These are phyloP conservation scores for Lactarius pseudohatsudake DNA, from an alignment of 768 basidiomycete genomes.

Conservation along the genomic window DNA sequence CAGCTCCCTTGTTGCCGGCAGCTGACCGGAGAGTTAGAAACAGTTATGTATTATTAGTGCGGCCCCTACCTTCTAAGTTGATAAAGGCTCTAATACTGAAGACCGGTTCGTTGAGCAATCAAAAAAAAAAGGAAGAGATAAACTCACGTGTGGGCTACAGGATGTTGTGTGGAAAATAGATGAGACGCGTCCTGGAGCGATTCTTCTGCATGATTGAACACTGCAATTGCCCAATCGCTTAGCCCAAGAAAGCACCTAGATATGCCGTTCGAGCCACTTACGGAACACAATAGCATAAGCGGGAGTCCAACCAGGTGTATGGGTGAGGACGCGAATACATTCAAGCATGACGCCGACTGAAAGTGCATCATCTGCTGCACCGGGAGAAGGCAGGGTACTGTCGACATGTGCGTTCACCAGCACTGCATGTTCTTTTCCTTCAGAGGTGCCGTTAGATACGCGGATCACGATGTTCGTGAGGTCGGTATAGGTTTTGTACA, in stretches of 20 bases:
- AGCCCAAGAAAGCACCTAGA: conserved; percentile 1
- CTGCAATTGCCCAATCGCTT: conserved; percentile 39
- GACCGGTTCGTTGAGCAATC: conserved; percentile 2
- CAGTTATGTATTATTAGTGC: no score
- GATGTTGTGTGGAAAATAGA: conserved; percentile 89
- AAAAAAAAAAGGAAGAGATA: not conserved
- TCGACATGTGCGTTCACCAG: conserved; percentile 90
- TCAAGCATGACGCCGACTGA: conserved; percentile 92
- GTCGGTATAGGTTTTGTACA: conserved; percentile 85
- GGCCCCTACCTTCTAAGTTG: conserved; percentile 76
- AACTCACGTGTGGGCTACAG: conserved; percentile 58
- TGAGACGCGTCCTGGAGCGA: conserved; percentile 94
- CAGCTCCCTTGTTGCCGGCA: conserved; percentile 83
- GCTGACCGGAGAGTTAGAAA: conserved; percentile 43
- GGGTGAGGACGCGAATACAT: conserved; percentile 71
- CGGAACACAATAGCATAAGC: conserved; percentile 79
- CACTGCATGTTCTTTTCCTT: conserved; percentile 76
- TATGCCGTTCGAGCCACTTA: conserved; percentile 40
- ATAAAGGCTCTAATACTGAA: conserved; percentile 77
- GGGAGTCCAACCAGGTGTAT: conserved; percentile 69
- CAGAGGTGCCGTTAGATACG: conserved; percentile 71
- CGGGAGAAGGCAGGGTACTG: conserved; percentile 85
- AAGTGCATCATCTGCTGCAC: conserved; percentile 86
- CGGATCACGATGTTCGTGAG: conserved; percentile 90
- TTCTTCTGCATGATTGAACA: conserved; percentile 96